These are phyloP conservation scores for Odonthalia washingtoniensis DNA, from an alignment of 31 red algal genomes.

Conservation along the genomic window DNA sequence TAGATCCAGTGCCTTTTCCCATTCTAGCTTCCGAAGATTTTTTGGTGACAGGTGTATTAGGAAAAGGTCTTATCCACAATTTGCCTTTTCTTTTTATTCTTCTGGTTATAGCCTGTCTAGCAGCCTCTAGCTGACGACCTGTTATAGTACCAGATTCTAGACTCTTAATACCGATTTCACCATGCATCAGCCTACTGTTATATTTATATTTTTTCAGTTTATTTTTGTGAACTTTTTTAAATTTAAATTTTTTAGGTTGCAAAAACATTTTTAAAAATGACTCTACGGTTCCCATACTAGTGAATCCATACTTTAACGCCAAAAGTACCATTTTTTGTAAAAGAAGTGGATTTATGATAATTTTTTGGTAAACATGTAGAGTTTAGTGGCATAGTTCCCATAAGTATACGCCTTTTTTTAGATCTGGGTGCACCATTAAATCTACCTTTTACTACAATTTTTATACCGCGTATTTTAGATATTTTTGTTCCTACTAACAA, in stretches of 20 bases:
- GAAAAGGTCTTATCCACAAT: slow-evolving; percentile 51
- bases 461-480: slow-evolving; percentile 20
- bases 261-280: slow-evolving; percentile 15
- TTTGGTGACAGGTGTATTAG: slow-evolving; percentile 25
- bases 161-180: slow-evolving; percentile 5
- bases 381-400: background rate
- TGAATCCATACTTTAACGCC: slow-evolving; percentile 46
- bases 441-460: slow-evolving; percentile 12
- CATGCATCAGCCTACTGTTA: slow-evolving; percentile 4
- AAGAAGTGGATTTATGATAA: slow-evolving; percentile 10
- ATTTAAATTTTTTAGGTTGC: slow-evolving; percentile 29
- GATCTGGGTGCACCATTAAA: slow-evolving; percentile 10
- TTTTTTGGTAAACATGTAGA: background rate
- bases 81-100: slow-evolving; percentile 38
- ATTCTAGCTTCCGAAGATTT: slow-evolving; percentile 31
- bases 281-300: background rate
- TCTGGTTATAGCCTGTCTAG: slow-evolving; percentile 21
- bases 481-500: background rate
- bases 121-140: slow-evolving; percentile 26
- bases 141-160: slow-evolving; percentile 15
- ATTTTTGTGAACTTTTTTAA: slow-evolving; percentile 23
- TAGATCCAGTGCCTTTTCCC: slow-evolving; percentile 22
- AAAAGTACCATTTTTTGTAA: slow-evolving; percentile 11
- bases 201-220: slow-evolving; percentile 34
- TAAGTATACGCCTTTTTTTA: background rate